phyloP scores from a whole-genome alignment of 106 monocot species.

The Dioscorea dumetorum region DNA sequence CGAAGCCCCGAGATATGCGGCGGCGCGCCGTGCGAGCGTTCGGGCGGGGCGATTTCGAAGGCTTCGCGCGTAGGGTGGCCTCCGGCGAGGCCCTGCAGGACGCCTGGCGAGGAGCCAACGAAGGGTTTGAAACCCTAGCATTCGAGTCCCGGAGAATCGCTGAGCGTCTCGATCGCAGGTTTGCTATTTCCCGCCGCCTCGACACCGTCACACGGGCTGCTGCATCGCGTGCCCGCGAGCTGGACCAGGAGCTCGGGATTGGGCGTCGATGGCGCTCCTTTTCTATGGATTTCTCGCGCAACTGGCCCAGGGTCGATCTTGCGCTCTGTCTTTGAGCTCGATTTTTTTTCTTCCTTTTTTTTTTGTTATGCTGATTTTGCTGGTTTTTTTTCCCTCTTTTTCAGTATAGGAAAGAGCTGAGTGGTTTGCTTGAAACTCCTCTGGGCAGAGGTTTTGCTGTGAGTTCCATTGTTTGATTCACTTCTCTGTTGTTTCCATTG shows the following conservation, averaged over 20 bases:
- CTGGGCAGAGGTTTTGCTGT: constrained; percentile 73
- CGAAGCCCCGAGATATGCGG: background rate
- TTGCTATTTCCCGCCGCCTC: constrained; percentile 49
- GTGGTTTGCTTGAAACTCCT: constrained; percentile 49
- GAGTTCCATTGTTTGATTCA: constrained; percentile 20
- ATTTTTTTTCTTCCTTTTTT: background rate
- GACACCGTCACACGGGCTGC: constrained; percentile 48
- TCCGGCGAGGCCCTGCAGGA: constrained; percentile 63
- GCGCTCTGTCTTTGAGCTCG: background rate
- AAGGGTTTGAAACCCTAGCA: constrained; percentile 61
- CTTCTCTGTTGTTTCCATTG: no score
- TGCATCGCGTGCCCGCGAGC: constrained; percentile 37
- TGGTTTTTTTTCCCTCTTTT: constrained; percentile 9
- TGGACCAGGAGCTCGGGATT: constrained; percentile 78
- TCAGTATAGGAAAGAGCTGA: constrained; percentile 82
- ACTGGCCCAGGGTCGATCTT: constrained; percentile 77
- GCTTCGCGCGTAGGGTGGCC: constrained; percentile 55
- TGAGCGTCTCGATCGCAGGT: constrained; percentile 62
- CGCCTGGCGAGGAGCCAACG: constrained; percentile 78
- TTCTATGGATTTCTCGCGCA: constrained; percentile 73
- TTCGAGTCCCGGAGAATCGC: constrained; percentile 70
- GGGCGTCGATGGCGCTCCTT: constrained; percentile 53
- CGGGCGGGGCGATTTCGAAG: constrained; percentile 55
- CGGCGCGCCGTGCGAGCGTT: constrained; percentile 31
- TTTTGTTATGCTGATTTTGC: background rate